Evolutionary conservation across 768 basidiomycete genomes (phyloP).

Genomic region (Lentinus brumalis): DNA sequence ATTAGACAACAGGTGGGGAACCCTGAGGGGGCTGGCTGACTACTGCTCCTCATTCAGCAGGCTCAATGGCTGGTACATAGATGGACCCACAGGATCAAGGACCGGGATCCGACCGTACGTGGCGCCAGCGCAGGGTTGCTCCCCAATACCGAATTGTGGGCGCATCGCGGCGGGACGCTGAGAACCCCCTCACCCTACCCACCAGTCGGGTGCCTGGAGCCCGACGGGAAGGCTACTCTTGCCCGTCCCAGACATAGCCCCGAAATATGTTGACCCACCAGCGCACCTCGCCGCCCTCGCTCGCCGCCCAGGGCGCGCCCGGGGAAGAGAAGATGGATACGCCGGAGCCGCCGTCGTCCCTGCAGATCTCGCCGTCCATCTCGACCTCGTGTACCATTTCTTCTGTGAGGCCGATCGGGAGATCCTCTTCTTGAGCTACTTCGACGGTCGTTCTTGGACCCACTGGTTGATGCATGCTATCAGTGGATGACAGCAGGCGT

Average conservation of each 20-base stretch:
- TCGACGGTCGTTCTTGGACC: conserved; percentile 58
- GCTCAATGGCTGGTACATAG: no score
- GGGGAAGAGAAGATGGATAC: conserved; percentile 24
- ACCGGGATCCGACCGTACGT: no score
- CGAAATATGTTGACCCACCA: conserved; percentile 75
- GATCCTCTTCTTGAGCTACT: conserved; percentile 67
- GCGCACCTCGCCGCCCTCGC: conserved; percentile 54
- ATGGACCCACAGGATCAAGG: no score
- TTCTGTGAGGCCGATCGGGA: conserved; percentile 71
- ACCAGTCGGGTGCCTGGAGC: background rate
- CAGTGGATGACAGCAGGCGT: background rate
- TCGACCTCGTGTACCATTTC: conserved; percentile 84
- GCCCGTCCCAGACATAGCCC: conserved; percentile 77
- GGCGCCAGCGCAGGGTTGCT: no score
- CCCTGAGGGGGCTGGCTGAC: no score
- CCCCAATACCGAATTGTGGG: no score
- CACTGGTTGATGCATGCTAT: conserved; percentile 5
- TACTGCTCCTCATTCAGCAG: no score
- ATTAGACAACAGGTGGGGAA: no score
- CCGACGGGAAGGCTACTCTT: conserved; percentile 27
- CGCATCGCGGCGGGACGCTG: no score
- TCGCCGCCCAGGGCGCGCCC: conserved; percentile 35
- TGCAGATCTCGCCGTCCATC: conserved; percentile 64
- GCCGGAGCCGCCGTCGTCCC: conserved; percentile 63
- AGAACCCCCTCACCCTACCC: no score